These are phyloP conservation scores for Chlamydomonas sp. DNA, from an alignment of 139 green algal species.

Conservation along the genomic window DNA sequence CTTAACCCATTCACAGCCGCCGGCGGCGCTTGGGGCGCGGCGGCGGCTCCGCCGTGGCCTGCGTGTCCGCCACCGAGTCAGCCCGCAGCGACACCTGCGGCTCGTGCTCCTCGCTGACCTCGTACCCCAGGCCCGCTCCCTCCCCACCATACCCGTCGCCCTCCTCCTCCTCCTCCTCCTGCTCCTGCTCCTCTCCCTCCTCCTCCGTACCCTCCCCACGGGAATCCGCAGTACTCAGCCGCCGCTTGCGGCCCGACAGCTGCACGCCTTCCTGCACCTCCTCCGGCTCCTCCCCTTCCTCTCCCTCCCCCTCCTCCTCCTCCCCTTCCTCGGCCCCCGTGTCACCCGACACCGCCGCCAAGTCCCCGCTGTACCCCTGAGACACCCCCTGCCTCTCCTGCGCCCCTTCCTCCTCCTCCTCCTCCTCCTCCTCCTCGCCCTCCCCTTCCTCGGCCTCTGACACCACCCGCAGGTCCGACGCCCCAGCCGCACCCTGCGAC, in stretches of 20 bases:
- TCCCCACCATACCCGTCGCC: not conserved
- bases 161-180: not conserved
- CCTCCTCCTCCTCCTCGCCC: not conserved
- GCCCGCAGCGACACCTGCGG: not conserved
- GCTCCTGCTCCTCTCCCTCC: not conserved
- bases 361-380: not conserved
- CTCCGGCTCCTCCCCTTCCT: not conserved
- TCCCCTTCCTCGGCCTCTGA: not conserved
- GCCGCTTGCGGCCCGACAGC: slow-evolving; percentile 8
- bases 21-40: slow-evolving; percentile 1
- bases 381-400: not conserved
- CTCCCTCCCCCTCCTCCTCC: not conserved
- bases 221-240: slow-evolving; percentile 1
- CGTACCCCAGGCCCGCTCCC: not conserved
- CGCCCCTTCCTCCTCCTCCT: not conserved
- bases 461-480: too few species aligned
- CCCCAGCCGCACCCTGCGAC: not conserved
- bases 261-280: not conserved
- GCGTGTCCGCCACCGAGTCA: not conserved
- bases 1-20: not conserved
- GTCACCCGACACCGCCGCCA: not conserved
- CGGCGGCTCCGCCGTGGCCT: slow-evolving; percentile 13
- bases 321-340: not conserved
- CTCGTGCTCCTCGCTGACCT: not conserved
- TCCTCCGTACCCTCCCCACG: not conserved